Evolutionary conservation across 176 grass and related monocot genomes (phyloP), one percentile per base, ranked within the genome.

Genomic region (Eragrostis nindensis): DNA sequence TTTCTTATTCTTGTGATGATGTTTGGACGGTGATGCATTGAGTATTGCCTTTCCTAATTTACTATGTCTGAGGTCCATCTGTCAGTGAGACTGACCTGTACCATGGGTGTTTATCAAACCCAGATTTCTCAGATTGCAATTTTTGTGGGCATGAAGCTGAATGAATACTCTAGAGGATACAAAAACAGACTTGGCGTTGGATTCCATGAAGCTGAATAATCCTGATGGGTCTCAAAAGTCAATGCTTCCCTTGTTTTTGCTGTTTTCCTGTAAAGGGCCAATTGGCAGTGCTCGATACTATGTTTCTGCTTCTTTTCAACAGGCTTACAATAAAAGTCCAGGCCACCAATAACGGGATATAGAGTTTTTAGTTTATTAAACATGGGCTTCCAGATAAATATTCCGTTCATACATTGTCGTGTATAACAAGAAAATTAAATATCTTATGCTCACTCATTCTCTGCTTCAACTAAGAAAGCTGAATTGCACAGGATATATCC

Each of bases 381-480:
- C 14, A 47, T 3, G 47, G 73, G 53, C 14, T 61, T 60, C 38
- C 39, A 27, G 73, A 27, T 43, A 43, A 2, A 60, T 27, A 25
- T 17, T 60, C 3, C 4, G 3, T 27, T 30, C 11, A 11, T 61
- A 7, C 5, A 7, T 18, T 62, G 57, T 30, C 1, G 9, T 5
- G 26, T 29, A 21, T 47, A n/a, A 39, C 17, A 42, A n/a, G 22
- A 43, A 80, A 79, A 55, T 76, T 11, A 43, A 69, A 76, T 19
- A 17, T 81, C 55, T 32, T 76, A 25, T 64, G 53, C 16, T 86
- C 63, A 60, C 75, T 11, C 17, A 27, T 66, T 66, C 30, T 66
- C 25, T n/a, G 29, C 13, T 66, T 66, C 6, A 75, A 62, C 44
- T 44, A 18, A 71, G 26, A 36, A 36, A 26, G 30, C 25, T 14